These are phyloP conservation scores for Solanum chilense DNA, from an alignment of 257 asterid genomes.

Conservation along the genomic window DNA sequence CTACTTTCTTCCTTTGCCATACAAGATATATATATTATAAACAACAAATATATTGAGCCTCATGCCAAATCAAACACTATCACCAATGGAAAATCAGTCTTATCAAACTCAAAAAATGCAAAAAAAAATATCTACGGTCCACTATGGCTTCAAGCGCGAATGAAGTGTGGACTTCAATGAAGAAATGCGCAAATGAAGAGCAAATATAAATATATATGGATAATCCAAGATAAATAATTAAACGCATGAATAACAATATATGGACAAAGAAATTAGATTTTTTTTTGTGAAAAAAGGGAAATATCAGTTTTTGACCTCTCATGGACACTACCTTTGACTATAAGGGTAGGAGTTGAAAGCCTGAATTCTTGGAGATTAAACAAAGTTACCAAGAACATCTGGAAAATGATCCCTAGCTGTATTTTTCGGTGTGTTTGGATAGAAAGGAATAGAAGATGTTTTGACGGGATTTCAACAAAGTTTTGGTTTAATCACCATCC, in stretches of 20 bases:
- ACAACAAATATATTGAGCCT: not conserved
- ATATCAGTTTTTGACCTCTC: not conserved
- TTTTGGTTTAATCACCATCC: not conserved
- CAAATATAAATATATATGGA: not conserved
- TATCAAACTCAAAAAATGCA: not conserved
- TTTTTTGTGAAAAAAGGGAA: not conserved
- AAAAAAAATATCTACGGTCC: not conserved
- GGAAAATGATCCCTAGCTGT: not conserved
- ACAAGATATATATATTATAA: not conserved
- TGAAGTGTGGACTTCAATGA: not conserved
- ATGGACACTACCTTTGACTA: not conserved
- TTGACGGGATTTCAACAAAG: not conserved
- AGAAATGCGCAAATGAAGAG: not conserved
- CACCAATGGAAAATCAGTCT: not conserved
- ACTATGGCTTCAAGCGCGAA: not conserved
- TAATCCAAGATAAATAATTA: not conserved
- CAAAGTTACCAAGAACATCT: not conserved
- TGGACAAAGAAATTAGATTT: not conserved
- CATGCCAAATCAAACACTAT: not conserved
- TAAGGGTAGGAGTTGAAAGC: not conserved
- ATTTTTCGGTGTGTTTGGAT: not conserved
- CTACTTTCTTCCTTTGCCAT: not conserved
- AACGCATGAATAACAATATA: not conserved
- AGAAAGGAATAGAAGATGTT: not conserved
- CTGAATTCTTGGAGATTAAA: not conserved